These are phyloP conservation scores for Lodderomyces metapsilosis DNA, from an alignment of 1,139 yeast genomes.

Conservation along the genomic window DNA sequence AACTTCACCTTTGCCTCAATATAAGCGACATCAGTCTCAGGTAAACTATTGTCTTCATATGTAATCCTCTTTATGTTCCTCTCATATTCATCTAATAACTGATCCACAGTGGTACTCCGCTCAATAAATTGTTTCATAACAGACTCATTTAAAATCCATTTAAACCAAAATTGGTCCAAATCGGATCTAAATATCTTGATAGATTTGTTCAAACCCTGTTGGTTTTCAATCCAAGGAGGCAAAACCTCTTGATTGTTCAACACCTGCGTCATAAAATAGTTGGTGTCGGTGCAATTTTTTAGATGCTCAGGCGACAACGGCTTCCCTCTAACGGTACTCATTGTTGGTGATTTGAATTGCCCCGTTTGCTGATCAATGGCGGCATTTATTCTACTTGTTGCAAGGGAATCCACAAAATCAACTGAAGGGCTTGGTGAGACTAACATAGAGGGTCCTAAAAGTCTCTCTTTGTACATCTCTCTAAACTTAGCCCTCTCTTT, in stretches of 20 bases:
- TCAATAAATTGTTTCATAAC: slow-evolving; percentile 16
- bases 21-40: slow-evolving; percentile 23
- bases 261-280: slow-evolving; percentile 50
- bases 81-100: slow-evolving; percentile 12
- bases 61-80: slow-evolving; percentile 7
- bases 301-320: slow-evolving; percentile 58
- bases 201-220: slow-evolving; percentile 53
- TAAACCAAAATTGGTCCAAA: slow-evolving; percentile 45
- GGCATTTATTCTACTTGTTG: slow-evolving; percentile 74
- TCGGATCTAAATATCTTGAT: slow-evolving; percentile 45
- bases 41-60: slow-evolving; percentile 8
- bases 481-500: slow-evolving; percentile 53
- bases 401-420: slow-evolving; percentile 57
- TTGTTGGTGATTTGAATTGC: slow-evolving; percentile 51
- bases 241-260: slow-evolving; percentile 72
- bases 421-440: slow-evolving; percentile 32
- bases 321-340: slow-evolving; percentile 59
- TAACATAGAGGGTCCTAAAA: slow-evolving; percentile 57
- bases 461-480: slow-evolving; percentile 61
- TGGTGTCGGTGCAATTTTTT: slow-evolving; percentile 50
- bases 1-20: slow-evolving; percentile 43
- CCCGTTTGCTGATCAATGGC: slow-evolving; percentile 62
- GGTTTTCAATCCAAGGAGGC: slow-evolving; percentile 90
- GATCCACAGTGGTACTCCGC: slow-evolving; percentile 17
- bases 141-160: slow-evolving; percentile 28